These are phyloP conservation scores for Viola odorata DNA, from an alignment of 345 rosid species.

Conservation along the genomic window DNA sequence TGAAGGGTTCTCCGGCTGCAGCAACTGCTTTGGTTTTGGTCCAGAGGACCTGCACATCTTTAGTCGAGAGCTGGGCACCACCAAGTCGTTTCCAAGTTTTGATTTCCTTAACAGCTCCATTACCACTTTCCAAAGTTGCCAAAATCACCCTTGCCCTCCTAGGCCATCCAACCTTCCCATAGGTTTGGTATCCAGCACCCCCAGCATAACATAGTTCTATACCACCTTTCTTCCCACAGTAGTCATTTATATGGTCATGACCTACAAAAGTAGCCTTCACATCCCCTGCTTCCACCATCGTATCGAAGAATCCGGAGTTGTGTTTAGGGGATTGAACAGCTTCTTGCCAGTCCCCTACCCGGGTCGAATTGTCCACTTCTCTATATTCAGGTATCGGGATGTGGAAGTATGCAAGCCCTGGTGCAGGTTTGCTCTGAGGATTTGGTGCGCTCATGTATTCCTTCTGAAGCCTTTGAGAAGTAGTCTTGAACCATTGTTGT, in stretches of 20 bases:
- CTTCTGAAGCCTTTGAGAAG: constrained; percentile 63
- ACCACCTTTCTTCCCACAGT: constrained; percentile 58
- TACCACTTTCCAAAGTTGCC: constrained; percentile 61
- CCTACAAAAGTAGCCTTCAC: constrained; percentile 84
- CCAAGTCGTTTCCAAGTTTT: constrained; percentile 93
- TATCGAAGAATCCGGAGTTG: constrained; percentile 86
- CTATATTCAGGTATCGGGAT: constrained; percentile 81
- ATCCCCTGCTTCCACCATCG: constrained; percentile 73
- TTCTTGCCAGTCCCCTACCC: constrained; percentile 72
- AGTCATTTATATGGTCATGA: constrained; percentile 87
- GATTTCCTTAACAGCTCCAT: constrained; percentile 75
- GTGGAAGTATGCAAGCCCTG: constrained; percentile 85
- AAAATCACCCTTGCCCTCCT: constrained; percentile 77
- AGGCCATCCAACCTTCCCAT: constrained; percentile 86
- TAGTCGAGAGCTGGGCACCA: constrained; percentile 50
- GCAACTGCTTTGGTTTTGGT: constrained; percentile 43
- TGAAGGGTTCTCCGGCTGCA: not conserved
- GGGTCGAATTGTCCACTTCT: constrained; percentile 47
- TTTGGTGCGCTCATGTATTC: constrained; percentile 49
- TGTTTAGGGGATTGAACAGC: constrained; percentile 54
- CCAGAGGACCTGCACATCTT: constrained; percentile 72
- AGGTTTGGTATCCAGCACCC: constrained; percentile 91
- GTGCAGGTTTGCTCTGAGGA: constrained; percentile 58
- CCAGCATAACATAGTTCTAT: constrained; percentile 90
- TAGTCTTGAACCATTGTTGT: constrained; percentile 58